phyloP scores from a whole-genome alignment of 2,329 filamentous ascomycete species.

The Aureobasidium sp. region DNA sequence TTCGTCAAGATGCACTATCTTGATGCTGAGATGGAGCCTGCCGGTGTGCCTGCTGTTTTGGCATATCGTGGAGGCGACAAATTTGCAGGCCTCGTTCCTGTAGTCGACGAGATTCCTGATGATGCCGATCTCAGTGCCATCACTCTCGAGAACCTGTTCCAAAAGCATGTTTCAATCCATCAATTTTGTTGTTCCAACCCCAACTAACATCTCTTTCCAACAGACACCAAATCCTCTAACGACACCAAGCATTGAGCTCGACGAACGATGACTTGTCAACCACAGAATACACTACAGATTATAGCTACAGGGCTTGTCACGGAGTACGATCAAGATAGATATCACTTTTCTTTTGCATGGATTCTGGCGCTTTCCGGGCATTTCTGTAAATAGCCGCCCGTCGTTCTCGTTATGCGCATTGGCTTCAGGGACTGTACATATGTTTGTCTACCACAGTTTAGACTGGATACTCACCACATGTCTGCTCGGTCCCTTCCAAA shows the following conservation, averaged over 20 bases:
- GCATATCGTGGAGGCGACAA: constrained; percentile 87
- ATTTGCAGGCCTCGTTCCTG: constrained; percentile 79
- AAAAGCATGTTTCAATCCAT: constrained; percentile 35
- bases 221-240: constrained; percentile 14
- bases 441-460: not conserved
- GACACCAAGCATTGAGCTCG: not conserved
- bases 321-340: not conserved
- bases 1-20: constrained; percentile 88
- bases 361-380: not conserved
- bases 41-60: constrained; percentile 76
- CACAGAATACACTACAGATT: not conserved
- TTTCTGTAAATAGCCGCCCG: not conserved
- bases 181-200: not conserved
- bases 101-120: constrained; percentile 74
- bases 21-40: constrained; percentile 89
- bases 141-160: constrained; percentile 49
- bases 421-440: not conserved
- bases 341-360: not conserved
- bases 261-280: not conserved
- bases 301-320: not conserved
- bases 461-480: not conserved
- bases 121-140: constrained; percentile 42
- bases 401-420: not conserved
- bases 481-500: not conserved
- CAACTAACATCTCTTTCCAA: not conserved